Conservation (phyloP, 495 filamentous ascomycete species). For the Tetracladium marchalianum region DNA sequence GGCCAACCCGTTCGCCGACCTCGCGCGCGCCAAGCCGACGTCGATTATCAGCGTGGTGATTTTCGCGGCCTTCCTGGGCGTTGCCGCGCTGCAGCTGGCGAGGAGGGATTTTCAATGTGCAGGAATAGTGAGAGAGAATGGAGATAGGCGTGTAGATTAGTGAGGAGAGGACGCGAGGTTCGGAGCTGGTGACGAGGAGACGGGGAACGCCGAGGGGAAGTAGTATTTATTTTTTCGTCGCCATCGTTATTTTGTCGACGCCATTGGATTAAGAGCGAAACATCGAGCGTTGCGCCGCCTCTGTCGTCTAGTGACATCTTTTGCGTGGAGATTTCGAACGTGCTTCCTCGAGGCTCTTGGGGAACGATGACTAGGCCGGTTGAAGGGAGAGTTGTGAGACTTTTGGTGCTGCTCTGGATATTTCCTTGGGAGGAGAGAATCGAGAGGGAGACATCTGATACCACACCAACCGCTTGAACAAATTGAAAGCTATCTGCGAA, state of each 20-base stretch:
- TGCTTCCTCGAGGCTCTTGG: constrained; percentile 42
- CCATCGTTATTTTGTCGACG: constrained; percentile 32
- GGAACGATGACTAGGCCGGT: constrained; percentile 14
- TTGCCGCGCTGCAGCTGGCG: no score
- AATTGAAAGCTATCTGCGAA: no score
- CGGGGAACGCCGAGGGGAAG: constrained; percentile 63
- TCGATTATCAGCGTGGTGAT: no score
- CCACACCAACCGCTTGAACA: no score
- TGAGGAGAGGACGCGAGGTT: constrained; percentile 78
- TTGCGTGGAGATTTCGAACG: constrained; percentile 61
- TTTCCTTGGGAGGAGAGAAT: constrained; percentile 45
- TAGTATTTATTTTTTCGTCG: constrained; percentile 38
- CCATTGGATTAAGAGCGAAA: constrained; percentile 74
- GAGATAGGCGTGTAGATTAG: constrained; percentile 33
- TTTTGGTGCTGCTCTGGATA: constrained; percentile 27
- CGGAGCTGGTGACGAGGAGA: constrained; percentile 65
- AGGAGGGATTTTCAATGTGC: constrained; percentile 82
- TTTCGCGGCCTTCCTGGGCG: no score
- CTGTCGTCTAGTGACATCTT: constrained; percentile 75
- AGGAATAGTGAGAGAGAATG: constrained; percentile 16
- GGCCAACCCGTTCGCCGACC: no score
- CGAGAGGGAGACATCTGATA: constrained; percentile 52
- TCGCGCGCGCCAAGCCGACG: no score
- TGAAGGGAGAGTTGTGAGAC: constrained; percentile 19
- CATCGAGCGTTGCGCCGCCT: constrained; percentile 55